Evolutionary conservation across 2,329 filamentous ascomycete species (phyloP).

Genomic region (Paecilomyces dactylethromorphus): DNA sequence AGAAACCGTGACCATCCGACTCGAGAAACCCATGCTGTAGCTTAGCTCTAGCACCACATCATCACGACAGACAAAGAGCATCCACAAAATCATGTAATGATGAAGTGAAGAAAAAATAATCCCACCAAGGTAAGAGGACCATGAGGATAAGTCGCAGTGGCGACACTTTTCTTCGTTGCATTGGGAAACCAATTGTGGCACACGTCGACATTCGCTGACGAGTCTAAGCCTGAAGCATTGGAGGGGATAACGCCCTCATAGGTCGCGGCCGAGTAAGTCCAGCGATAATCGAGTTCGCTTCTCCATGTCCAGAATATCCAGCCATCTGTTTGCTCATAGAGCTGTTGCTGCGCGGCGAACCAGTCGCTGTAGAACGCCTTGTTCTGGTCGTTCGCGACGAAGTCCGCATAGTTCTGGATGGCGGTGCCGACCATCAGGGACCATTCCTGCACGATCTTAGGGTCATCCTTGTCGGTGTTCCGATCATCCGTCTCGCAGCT

Average conservation of each 20-base stretch:
- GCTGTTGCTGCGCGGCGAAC: not conserved
- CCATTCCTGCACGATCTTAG: not conserved
- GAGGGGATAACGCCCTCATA: not conserved
- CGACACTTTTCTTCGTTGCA: not conserved
- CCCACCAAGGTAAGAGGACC: not conserved
- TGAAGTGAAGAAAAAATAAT: not conserved
- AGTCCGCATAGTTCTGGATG: not conserved
- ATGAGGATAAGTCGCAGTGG: not conserved
- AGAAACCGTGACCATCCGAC: not conserved
- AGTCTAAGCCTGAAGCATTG: not conserved
- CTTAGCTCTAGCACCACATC: not conserved
- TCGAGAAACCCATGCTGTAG: not conserved
- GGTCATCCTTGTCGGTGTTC: not conserved
- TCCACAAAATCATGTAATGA: not conserved
- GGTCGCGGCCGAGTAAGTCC: not conserved
- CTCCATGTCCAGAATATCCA: not conserved
- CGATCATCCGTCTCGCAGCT: not conserved
- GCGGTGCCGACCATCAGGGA: not conserved
- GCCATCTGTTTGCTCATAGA: not conserved
- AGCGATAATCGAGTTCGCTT: not conserved
- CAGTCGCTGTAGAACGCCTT: not conserved
- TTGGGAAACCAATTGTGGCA: not conserved
- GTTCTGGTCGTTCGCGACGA: not conserved
- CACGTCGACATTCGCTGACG: not conserved
- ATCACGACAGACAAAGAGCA: not conserved